phyloP scores from a whole-genome alignment of 1,139 yeast species.

The Scheffersomyces lignicola region DNA sequence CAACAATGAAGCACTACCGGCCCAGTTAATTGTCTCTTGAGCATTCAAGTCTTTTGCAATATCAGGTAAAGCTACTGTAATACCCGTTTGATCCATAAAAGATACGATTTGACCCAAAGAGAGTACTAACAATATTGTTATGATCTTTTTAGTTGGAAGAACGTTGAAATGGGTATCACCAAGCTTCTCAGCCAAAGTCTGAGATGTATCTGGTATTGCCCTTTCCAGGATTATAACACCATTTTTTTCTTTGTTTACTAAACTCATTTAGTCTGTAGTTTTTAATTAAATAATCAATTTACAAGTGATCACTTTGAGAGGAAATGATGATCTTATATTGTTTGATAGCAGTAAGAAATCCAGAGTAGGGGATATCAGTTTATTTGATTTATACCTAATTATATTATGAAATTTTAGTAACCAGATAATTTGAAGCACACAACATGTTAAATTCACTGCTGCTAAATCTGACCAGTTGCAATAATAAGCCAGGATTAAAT shows the following conservation, averaged over 20 bases:
- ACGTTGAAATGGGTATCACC: conserved; percentile 41
- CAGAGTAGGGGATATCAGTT: too few relatives aligned
- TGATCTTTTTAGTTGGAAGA: conserved; percentile 30
- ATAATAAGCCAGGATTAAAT: too few relatives aligned
- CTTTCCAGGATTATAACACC: conserved; percentile 6
- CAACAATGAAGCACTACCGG: conserved; percentile 49
- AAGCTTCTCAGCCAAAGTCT: conserved; percentile 27
- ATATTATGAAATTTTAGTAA: too few relatives aligned
- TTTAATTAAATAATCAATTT: background rate
- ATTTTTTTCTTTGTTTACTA: too few relatives aligned
- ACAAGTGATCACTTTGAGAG: too few relatives aligned
- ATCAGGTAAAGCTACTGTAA: conserved; percentile 37
- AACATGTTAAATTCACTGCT: too few relatives aligned
- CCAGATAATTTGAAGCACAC: too few relatives aligned
- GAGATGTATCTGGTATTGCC: conserved; percentile 10
- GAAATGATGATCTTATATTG: too few relatives aligned
- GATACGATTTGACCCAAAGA: conserved; percentile 25
- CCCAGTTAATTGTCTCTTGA: conserved; percentile 47
- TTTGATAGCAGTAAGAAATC: too few relatives aligned
- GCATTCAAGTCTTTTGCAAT: conserved; percentile 39
- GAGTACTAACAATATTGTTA: conserved; percentile 27
- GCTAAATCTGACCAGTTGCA: too few relatives aligned
- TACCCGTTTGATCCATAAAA: conserved; percentile 47
- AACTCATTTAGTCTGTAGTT: background rate
- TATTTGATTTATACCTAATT: too few relatives aligned